Conservation (phyloP, 805 yeast species). For the Saccharomyces eubayanus region DNA sequence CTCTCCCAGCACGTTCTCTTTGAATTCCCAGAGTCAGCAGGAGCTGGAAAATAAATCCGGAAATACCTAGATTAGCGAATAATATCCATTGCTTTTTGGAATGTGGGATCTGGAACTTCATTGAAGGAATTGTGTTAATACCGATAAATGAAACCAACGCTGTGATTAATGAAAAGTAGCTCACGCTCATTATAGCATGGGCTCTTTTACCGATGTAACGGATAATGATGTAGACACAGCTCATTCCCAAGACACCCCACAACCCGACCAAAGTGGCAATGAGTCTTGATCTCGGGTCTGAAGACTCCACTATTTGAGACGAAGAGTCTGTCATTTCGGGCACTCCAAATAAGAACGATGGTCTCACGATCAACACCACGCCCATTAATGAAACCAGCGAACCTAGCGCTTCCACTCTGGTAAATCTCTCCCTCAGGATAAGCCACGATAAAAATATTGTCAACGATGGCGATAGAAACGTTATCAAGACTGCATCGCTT, state of each 20-base stretch:
- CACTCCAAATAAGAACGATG: slow-evolving; percentile 57
- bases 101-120: slow-evolving; percentile 53
- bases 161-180: slow-evolving; percentile 61
- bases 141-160: slow-evolving; percentile 46
- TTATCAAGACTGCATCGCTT: slow-evolving; percentile 73
- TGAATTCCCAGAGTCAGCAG: slow-evolving; percentile 75
- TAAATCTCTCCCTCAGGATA: slow-evolving; percentile 56
- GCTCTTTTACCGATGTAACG: slow-evolving; percentile 70
- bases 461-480: slow-evolving; percentile 69
- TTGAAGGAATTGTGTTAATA: slow-evolving; percentile 47
- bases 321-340: slow-evolving; percentile 4
- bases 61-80: slow-evolving; percentile 52
- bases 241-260: slow-evolving; percentile 61
- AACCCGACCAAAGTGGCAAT: slow-evolving; percentile 57
- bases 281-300: slow-evolving; percentile 47
- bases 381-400: slow-evolving; percentile 63
- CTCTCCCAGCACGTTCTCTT: slow-evolving; percentile 67
- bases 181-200: slow-evolving; percentile 73
- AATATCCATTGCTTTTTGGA: slow-evolving; percentile 59
- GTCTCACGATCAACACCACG: slow-evolving; percentile 74
- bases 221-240: slow-evolving; percentile 59
- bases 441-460: slow-evolving; percentile 69
- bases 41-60: slow-evolving; percentile 80
- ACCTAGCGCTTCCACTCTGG: slow-evolving; percentile 59
- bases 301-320: slow-evolving; percentile 35